A percentile compares a stretch with the other conserved stretches of the same genome.
phyloP scores from a whole-genome alignment of 1,284 basidiomycete species.

The Peniophora sp. region DNA sequence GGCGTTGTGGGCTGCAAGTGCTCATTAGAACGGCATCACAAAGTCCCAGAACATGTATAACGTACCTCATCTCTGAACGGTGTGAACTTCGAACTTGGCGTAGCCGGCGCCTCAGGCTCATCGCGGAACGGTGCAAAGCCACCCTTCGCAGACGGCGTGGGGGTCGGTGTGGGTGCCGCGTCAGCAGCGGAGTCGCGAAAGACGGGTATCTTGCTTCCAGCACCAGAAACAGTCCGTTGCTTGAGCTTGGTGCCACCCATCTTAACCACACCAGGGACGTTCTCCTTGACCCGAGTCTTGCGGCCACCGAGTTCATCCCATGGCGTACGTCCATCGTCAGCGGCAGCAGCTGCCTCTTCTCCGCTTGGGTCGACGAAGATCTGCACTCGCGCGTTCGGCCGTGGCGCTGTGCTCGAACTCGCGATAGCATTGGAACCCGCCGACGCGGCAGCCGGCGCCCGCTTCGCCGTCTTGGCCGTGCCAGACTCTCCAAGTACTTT shows the following conservation, averaged over 20 bases:
- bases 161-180: constrained; percentile 11
- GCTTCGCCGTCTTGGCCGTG: constrained; percentile 15
- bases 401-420: constrained; percentile 18
- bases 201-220: constrained; percentile 40
- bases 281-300: constrained; percentile 69
- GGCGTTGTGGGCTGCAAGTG: constrained; percentile 20
- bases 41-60: background rate
- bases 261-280: constrained; percentile 58
- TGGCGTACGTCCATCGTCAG: constrained; percentile 29
- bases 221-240: constrained; percentile 37
- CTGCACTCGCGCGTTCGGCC: constrained; percentile 51
- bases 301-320: constrained; percentile 71
- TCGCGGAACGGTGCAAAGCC: constrained; percentile 8
- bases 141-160: constrained; percentile 11
- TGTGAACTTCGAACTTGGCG: constrained; percentile 42
- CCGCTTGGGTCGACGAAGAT: constrained; percentile 66
- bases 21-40: constrained; percentile 3
- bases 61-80: constrained; percentile 65
- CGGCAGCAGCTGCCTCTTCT: constrained; percentile 33
- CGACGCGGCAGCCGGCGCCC: constrained; percentile 23
- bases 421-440: constrained; percentile 14
- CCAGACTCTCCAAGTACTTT: constrained; percentile 27
- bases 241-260: constrained; percentile 56
- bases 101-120: constrained; percentile 23
- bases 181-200: constrained; percentile 42